Percentiles rank a stretch among this genome's conserved stretches.
Evolutionary conservation across 805 yeast genomes (phyloP).

Genomic region (Ogataea corticis): DNA sequence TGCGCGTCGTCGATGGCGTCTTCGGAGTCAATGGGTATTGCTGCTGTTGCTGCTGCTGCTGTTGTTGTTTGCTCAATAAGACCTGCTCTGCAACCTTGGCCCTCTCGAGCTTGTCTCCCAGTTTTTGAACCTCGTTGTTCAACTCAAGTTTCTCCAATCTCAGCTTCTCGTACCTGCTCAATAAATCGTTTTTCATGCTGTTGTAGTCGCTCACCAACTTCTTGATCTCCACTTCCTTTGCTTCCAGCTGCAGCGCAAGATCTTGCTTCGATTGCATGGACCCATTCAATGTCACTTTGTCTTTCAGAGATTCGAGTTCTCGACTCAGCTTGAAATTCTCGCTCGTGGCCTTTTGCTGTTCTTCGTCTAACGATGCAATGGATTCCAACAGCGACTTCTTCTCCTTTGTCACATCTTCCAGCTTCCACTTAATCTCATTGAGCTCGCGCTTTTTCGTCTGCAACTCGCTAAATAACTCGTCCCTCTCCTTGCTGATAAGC

Average conservation of each 20-base stretch:
- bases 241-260: slow-evolving; percentile 7
- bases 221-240: slow-evolving; percentile 22
- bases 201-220: slow-evolving; percentile 31
- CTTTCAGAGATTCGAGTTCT: slow-evolving; percentile 20
- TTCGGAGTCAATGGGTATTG: slow-evolving; percentile 28
- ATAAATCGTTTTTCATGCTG: slow-evolving; percentile 34
- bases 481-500: slow-evolving; percentile 14
- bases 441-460: slow-evolving; percentile 17
- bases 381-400: slow-evolving; percentile 17
- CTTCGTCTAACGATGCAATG: slow-evolving; percentile 21
- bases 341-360: slow-evolving; percentile 19
- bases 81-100: slow-evolving; percentile 20
- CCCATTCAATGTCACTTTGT: slow-evolving; percentile 5
- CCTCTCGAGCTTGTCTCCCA: slow-evolving; percentile 17
- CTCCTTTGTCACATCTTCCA: slow-evolving; percentile 17
- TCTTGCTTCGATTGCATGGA: slow-evolving; percentile 7
- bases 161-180: slow-evolving; percentile 27
- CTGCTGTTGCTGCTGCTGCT: slow-evolving; percentile 2
- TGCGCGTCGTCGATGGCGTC: slow-evolving; percentile 21
- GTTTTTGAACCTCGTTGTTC: slow-evolving; percentile 33
- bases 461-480: slow-evolving; percentile 13
- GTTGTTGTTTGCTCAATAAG: slow-evolving; percentile 14
- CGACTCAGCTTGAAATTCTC: slow-evolving; percentile 23
- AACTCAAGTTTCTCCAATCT: slow-evolving; percentile 29
- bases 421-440: slow-evolving; percentile 15